Base-by-base conservation (phyloP, 352 stramenopile genomes). In the Phytopythium oedochilum region DNA sequence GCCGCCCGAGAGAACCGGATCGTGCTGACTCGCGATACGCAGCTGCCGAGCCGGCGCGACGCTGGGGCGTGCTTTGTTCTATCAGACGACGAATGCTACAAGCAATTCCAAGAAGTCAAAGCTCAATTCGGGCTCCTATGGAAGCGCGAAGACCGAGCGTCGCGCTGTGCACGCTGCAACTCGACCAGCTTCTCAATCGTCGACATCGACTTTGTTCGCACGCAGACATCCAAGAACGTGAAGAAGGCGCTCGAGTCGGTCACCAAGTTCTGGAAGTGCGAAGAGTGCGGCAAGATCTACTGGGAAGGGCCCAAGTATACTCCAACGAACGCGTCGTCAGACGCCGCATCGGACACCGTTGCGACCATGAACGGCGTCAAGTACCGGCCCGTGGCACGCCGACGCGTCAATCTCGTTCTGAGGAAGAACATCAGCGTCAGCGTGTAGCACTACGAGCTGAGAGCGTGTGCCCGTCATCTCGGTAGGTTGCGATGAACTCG, bases 241-340 rank as follows among this genome's bases (percentile, higher is more conserved):
- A 43, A 61, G 5, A 76, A 76, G 29, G 64, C 75, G 25, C 67
- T 73, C 3, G 35, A 48, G 34, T 59, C 50, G 5, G 60, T 69
- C n/a, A 59, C 53, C 26, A 71, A 62, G 11, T 75, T 76, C 45
- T 90, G 73, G 68, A 70, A 64, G 31, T 90, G 82, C 57, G 34
- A 67, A 0, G 57, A 57, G 29, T 92, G 82, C 60, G 45, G 72
- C 44, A 73, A 86, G 42, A 60, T 90, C 45, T 92, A 85, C 63
- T 90, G 82, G 82, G 75, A 83, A 58, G 79, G 77, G 15, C 75
- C 78, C 39, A 92, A 92, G 64, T 90, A 87, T 62, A 73, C 70
- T 23, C 71, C 68, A 38, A 53, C 65, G 0, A 44, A 43, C 34
- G 60, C 18, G 28, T 42, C 42, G 22, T 15, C 17, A 22, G 18